A percentile compares a stretch with the other conserved stretches of the same genome.
Evolutionary conservation across 305 asterid species (phyloP).

Genomic region (Fraxinus ornus): DNA sequence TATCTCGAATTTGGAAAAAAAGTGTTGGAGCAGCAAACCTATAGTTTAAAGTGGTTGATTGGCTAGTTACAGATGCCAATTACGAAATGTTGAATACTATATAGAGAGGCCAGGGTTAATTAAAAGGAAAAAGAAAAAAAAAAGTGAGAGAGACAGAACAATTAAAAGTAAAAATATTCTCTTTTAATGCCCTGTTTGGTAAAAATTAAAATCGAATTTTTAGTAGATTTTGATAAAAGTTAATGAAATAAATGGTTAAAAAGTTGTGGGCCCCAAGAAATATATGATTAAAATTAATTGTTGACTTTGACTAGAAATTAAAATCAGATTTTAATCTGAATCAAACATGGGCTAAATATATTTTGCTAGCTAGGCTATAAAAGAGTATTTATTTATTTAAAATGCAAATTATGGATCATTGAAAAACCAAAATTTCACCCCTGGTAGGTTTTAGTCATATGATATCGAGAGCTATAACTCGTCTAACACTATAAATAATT

Average conservation of each 20-base stretch:
- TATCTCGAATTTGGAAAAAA: background rate
- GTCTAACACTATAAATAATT: too few species aligned
- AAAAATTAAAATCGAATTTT: too few species aligned
- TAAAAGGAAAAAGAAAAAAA: too few species aligned
- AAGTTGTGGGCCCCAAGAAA: too few species aligned
- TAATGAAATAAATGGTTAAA: too few species aligned
- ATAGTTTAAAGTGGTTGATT: background rate
- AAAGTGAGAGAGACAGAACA: background rate
- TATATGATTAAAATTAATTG: too few species aligned
- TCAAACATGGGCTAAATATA: background rate
- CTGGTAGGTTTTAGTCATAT: background rate
- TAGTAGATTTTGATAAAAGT: too few species aligned
- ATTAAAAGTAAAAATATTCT: background rate
- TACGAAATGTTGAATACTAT: background rate
- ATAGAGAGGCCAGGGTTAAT: background rate
- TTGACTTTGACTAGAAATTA: too few species aligned
- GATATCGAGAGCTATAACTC: background rate
- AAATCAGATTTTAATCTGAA: too few species aligned
- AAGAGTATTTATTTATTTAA: background rate
- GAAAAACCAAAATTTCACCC: background rate
- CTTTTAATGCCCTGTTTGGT: background rate
- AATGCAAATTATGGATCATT: background rate
- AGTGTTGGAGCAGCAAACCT: background rate
- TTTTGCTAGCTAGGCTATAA: background rate
- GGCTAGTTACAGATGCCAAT: background rate